These are phyloP conservation scores for Salvia hispanica DNA, from an alignment of 257 asterid species.

Conservation along the genomic window DNA sequence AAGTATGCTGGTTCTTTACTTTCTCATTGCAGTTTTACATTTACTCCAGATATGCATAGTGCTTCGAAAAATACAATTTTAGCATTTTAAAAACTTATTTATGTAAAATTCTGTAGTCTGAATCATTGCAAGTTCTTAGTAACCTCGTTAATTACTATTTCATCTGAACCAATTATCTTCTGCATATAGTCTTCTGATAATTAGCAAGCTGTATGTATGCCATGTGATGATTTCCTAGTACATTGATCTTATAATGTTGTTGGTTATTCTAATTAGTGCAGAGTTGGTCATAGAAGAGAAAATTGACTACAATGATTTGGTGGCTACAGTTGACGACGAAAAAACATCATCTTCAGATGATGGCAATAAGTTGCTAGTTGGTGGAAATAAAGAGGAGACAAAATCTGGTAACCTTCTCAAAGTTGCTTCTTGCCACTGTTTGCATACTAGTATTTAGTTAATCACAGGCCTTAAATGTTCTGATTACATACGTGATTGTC, in stretches of 20 bases:
- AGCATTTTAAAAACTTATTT: conserved; percentile 10
- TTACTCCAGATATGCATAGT: neutral
- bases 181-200: neutral
- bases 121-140: neutral
- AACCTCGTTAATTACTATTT: conserved; percentile 12
- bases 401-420: conserved; percentile 45
- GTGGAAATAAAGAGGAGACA: conserved; percentile 38
- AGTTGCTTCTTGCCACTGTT: neutral
- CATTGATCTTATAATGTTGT: conserved; percentile 22
- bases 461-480: neutral
- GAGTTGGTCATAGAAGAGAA: conserved; percentile 76
- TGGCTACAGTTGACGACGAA: conserved; percentile 49
- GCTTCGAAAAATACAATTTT: conserved; percentile 1
- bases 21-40: neutral
- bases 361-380: conserved; percentile 26
- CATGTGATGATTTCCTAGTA: conserved; percentile 7
- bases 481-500: neutral
- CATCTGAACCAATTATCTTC: neutral
- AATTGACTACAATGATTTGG: conserved; percentile 88
- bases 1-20: conserved; percentile 46
- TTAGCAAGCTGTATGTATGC: neutral
- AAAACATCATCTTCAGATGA: conserved; percentile 40
- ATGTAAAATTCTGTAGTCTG: conserved; percentile 15
- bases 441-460: neutral
- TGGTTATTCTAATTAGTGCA: conserved; percentile 60